Evolutionary conservation across 2,329 filamentous ascomycete genomes (phyloP).

Genomic region (Alternaria ventricosa): DNA sequence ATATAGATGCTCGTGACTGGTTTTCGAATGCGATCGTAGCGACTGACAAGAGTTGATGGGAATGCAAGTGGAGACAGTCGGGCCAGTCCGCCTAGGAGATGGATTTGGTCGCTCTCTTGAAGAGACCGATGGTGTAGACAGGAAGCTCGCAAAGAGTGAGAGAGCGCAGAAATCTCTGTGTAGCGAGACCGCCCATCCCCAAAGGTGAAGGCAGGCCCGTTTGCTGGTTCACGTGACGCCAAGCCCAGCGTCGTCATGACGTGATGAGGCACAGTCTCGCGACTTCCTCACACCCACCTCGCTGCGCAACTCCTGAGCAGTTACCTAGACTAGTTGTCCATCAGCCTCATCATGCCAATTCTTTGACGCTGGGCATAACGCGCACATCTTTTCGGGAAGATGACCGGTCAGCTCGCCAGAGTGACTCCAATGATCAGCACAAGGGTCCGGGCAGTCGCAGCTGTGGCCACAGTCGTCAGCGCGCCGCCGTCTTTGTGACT

Average conservation of each 20-base stretch:
- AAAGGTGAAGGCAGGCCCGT: background rate
- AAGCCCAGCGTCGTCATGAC: background rate
- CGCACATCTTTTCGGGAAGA: background rate
- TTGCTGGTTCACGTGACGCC: background rate
- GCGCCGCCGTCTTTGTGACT: background rate
- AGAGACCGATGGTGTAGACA: fast-evolving
- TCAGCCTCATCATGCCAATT: fast-evolving
- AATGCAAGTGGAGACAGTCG: too few relatives aligned
- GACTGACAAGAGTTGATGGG: too few relatives aligned
- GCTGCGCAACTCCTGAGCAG: background rate
- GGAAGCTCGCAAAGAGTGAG: fast-evolving
- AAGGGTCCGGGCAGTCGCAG: background rate
- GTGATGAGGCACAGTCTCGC: background rate
- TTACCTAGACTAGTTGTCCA: fast-evolving
- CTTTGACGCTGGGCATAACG: fast-evolving
- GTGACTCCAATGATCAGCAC: background rate
- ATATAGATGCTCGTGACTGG: too few relatives aligned
- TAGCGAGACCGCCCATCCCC: background rate
- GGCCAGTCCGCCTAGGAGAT: too few relatives aligned
- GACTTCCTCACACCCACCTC: background rate
- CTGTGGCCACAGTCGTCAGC: too few relatives aligned
- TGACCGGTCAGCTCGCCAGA: background rate
- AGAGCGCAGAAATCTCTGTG: background rate
- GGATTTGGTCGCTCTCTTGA: background rate
- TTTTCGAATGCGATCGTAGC: too few relatives aligned